These are phyloP conservation scores for Cladorrhinum sp. DNA, from an alignment of 2,329 filamentous ascomycete species.

Conservation along the genomic window DNA sequence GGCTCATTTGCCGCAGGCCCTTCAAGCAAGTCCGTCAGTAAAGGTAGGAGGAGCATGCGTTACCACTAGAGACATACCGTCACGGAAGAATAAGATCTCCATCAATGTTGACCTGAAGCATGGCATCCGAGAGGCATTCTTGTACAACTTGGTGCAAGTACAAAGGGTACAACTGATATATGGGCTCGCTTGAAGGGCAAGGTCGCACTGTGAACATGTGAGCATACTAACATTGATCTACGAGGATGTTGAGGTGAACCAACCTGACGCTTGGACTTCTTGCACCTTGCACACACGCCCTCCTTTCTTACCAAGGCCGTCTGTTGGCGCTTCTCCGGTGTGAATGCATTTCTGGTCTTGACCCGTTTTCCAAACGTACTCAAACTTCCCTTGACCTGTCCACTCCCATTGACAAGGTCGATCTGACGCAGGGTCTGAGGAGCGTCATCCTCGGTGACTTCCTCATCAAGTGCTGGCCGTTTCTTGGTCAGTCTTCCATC, in stretches of 20 bases:
- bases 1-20: slow-evolving; percentile 27
- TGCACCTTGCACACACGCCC: slow-evolving; percentile 24
- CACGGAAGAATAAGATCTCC: slow-evolving; percentile 24
- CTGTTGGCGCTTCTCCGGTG: slow-evolving; percentile 18
- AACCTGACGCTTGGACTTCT: slow-evolving; percentile 25
- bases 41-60: neutral
- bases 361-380: slow-evolving; percentile 19
- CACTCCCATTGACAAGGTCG: slow-evolving; percentile 10
- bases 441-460: neutral
- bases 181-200: slow-evolving; percentile 14
- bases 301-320: slow-evolving; percentile 21
- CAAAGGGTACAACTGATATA: slow-evolving; percentile 24
- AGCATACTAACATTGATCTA: neutral
- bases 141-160: slow-evolving; percentile 19
- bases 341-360: slow-evolving; percentile 18
- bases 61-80: slow-evolving; percentile 12
- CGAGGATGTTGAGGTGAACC: neutral
- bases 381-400: slow-evolving; percentile 19
- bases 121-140: slow-evolving; percentile 19
- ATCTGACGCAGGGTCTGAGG: slow-evolving; percentile 16
- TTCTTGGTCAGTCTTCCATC: slow-evolving; percentile 14
- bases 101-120: slow-evolving; percentile 22
- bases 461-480: slow-evolving; percentile 15
- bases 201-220: slow-evolving; percentile 20
- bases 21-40: neutral